phyloP scores from a whole-genome alignment of 495 filamentous ascomycete genomes.

The Trichoderma reesei region DNA sequence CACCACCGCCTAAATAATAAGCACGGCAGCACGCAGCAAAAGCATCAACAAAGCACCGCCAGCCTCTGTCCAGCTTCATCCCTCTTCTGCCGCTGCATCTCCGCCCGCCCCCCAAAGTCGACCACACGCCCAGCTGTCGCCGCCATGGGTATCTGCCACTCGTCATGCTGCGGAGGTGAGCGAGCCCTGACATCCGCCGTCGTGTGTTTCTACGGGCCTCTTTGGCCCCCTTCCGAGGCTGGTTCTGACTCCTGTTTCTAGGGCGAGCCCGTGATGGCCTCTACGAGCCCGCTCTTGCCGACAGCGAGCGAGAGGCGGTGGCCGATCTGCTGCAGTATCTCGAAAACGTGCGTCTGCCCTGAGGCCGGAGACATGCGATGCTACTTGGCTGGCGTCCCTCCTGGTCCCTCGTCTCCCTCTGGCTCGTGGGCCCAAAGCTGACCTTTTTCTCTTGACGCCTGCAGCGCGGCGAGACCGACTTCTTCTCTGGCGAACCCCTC shows the following conservation, averaged over 20 bases:
- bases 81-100: not conserved
- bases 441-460: not conserved
- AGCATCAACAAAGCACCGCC: not conserved
- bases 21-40: not conserved
- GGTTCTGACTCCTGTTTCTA: conserved; percentile 23
- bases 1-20: conserved; percentile 10
- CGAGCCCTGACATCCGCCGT: not conserved
- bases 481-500: conserved; percentile 96
- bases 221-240: not conserved
- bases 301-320: conserved; percentile 94
- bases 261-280: conserved; percentile 85
- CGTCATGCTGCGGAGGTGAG: conserved; percentile 32
- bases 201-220: not conserved
- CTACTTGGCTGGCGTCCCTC: not conserved
- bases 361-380: conserved; percentile 3
- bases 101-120: conserved; percentile 11
- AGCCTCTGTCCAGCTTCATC: not conserved
- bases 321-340: conserved; percentile 91
- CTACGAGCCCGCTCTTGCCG: conserved; percentile 90
- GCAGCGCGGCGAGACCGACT: conserved; percentile 88
- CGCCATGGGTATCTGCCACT: conserved; percentile 34
- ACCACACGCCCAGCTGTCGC: conserved; percentile 13
- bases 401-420: not conserved
- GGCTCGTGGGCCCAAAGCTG: not conserved
- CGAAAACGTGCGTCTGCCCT: conserved; percentile 60